Evolutionary conservation across 257 asterid genomes (phyloP).

Genomic region (Solanum pimpinellifolium): DNA sequence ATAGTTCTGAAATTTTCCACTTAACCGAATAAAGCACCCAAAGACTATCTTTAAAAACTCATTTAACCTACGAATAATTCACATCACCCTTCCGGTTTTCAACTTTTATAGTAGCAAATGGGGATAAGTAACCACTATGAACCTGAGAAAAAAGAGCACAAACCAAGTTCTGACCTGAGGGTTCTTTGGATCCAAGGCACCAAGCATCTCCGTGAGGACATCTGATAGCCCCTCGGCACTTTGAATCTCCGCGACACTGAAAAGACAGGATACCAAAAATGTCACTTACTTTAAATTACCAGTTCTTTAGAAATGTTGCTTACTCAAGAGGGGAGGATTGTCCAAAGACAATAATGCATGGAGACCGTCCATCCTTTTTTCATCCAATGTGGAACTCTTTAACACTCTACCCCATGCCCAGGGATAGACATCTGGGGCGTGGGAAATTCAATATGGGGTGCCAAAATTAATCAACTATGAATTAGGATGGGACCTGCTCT

Average conservation of each 20-base stretch:
- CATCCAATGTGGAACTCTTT: not conserved
- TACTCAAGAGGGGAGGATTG: not conserved
- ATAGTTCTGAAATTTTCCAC: not conserved
- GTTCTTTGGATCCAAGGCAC: slow-evolving; percentile 67
- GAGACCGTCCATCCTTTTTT: not conserved
- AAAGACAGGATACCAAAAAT: not conserved
- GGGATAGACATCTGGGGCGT: not conserved
- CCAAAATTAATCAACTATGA: not conserved
- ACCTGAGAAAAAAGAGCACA: not conserved
- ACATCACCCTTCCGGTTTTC: too few relatives aligned
- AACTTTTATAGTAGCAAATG: too few relatives aligned
- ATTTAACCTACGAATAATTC: too few relatives aligned
- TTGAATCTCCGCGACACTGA: slow-evolving; percentile 75
- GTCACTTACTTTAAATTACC: not conserved
- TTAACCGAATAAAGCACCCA: not conserved
- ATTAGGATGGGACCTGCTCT: not conserved
- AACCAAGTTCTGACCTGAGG: slow-evolving; percentile 41
- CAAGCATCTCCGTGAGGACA: slow-evolving; percentile 75
- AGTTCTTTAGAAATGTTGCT: not conserved
- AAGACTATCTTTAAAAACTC: not conserved
- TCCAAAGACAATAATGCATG: not conserved
- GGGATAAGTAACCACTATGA: not conserved
- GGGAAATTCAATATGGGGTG: not conserved
- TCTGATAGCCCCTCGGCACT: slow-evolving; percentile 78
- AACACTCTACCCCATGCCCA: not conserved